Evolutionary conservation across 805 yeast species (phyloP).

Genomic region (Candida nitratophila): DNA sequence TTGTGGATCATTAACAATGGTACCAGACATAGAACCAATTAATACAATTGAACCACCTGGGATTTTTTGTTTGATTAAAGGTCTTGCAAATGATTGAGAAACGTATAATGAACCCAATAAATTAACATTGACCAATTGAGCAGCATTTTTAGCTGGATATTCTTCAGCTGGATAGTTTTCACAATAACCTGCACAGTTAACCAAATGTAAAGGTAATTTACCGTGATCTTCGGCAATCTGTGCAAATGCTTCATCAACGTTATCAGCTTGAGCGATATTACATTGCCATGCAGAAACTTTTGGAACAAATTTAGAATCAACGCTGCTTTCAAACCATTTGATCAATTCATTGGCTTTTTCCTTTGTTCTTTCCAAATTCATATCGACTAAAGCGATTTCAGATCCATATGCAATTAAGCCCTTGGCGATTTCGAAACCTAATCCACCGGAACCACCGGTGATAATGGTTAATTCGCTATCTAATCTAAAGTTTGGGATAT

Average conservation of each 20-base stretch:
- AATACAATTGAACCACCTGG: constrained; percentile 56
- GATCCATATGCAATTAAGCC: constrained; percentile 75
- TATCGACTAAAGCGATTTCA: constrained; percentile 64
- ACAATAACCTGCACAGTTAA: constrained; percentile 82
- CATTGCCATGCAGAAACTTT: constrained; percentile 60
- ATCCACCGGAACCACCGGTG: constrained; percentile 81
- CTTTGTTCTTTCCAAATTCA: constrained; percentile 52
- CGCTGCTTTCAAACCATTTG: constrained; percentile 20
- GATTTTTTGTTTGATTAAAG: constrained; percentile 47
- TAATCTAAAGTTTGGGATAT: constrained; percentile 58
- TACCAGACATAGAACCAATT: constrained; percentile 76
- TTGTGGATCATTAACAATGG: constrained; percentile 72
- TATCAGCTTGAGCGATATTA: constrained; percentile 58
- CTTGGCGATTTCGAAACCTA: constrained; percentile 56
- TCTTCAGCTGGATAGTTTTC: constrained; percentile 75
- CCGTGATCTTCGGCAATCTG: constrained; percentile 51
- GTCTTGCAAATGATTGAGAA: constrained; percentile 66
- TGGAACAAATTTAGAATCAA: constrained; percentile 25
- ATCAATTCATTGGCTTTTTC: constrained; percentile 43
- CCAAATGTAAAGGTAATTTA: constrained; percentile 53
- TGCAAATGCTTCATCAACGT: constrained; percentile 51
- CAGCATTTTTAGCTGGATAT: constrained; percentile 67
- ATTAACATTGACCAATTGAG: constrained; percentile 62
- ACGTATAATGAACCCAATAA: constrained; percentile 69
- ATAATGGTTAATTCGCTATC: constrained; percentile 66